Evolutionary conservation across 495 filamentous ascomycete species (phyloP), one percentile per base, ranked within the genome.

Genomic region (Aspergillus taichungensis): DNA sequence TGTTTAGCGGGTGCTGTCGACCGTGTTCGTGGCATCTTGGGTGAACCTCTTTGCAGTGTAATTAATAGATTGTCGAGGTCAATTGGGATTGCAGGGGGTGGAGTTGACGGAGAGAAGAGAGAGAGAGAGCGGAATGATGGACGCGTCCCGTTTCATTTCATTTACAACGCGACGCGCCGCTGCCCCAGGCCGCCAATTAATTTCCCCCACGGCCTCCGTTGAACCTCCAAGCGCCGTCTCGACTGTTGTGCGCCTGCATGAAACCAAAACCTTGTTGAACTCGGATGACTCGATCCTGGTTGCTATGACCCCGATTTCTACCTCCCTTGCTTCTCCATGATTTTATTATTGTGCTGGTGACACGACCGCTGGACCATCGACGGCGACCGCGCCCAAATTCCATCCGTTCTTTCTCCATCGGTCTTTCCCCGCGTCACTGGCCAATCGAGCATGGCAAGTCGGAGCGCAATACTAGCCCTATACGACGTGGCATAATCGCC

Each of bases 1-100:
- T 56, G 40, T 31, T 54, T 52, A 13, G 52, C 37, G 0, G 55
- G 45, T 42, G 51, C 43, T n/a, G 51, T 24, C 5, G 66, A 55
- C 29, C 63, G 41, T 37, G 68, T 63, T 40, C 66, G 63, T 50
- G 61, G 66, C 33, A n/a, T 52, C 51, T 45, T 53, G 34, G 45
- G 44, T 13, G 41, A 38, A 28, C 30, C 29, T 38, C 13, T 36
- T 29, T 10, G 14, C 7, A 14, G 34, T 42, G 3, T 18, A 35
- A 35, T 24, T 37, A 10, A 27, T 1, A 4, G 18, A 24, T 24
- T 24, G 18, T 24, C 1, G 18, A 24, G 18, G 18, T 24, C 18
- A 24, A 24, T 1, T 24, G 18, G 18, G 2, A 24, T 24, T 24
- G 18, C 18, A 24, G 18, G 18, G 18, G 18, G 18, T 4, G 18